Evolutionary conservation across 2,329 filamentous ascomycete species (phyloP).

Genomic region (Dactylellina haptotyla): DNA sequence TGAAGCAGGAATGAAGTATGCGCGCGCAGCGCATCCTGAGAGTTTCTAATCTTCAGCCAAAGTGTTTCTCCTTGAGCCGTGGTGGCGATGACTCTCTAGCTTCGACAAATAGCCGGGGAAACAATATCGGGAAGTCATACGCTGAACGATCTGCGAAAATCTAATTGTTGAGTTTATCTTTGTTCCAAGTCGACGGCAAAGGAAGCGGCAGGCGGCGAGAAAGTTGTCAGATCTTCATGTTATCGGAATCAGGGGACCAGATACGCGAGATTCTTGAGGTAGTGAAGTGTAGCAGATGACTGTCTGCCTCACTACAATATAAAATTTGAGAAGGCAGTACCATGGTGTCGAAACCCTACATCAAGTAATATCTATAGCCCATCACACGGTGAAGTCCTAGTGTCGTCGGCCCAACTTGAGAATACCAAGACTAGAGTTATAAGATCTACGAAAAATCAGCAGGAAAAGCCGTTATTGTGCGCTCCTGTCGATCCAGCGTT

Average conservation of each 20-base stretch:
- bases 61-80: conserved; percentile 38
- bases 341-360: neutral
- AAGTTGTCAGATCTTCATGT: neutral
- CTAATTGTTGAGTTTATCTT: conserved; percentile 20
- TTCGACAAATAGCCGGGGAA: conserved; percentile 6
- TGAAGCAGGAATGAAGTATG: conserved; percentile 1
- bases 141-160: conserved; percentile 12
- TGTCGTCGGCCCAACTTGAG: conserved; percentile 3
- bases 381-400: neutral
- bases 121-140: neutral
- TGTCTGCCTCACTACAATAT: neutral
- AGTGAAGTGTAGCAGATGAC: conserved; percentile 1
- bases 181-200: conserved; percentile 7
- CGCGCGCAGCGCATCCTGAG: conserved; percentile 18
- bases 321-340: neutral
- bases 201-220: neutral
- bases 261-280: conserved; percentile 46
- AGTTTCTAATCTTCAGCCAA: conserved; percentile 32
- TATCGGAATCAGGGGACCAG: conserved; percentile 29
- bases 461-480: conserved; percentile 14
- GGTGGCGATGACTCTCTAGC: neutral
- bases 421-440: neutral
- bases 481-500: conserved; percentile 41
- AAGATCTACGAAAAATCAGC: conserved; percentile 26
- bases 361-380: neutral